Evolutionary conservation across 225 moss, liverwort and hornwort genomes (phyloP).

Genomic region (Climacium dendroides): DNA sequence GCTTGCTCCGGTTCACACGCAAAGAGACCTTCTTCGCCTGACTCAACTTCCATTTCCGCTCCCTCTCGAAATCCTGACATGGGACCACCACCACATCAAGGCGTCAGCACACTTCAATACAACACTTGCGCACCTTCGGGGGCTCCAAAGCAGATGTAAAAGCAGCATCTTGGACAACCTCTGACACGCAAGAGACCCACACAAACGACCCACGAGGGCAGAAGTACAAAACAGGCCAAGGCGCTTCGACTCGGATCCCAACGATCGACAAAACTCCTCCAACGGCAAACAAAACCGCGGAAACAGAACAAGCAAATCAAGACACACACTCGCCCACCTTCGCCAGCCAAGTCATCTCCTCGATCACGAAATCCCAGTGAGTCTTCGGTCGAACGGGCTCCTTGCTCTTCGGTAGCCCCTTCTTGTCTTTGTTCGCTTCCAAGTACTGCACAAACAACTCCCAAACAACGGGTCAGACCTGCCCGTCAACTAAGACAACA

Average conservation of each 20-base stretch:
- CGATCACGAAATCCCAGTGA: slow-evolving; percentile 97
- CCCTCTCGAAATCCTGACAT: slow-evolving; percentile 96
- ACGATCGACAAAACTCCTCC: background rate
- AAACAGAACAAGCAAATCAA: background rate
- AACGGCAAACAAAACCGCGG: background rate
- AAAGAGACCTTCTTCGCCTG: slow-evolving; percentile 93
- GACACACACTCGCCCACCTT: slow-evolving; percentile 50
- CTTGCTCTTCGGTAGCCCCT: slow-evolving; percentile 69
- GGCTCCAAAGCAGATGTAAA: background rate
- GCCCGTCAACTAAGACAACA: background rate
- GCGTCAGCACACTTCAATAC: background rate
- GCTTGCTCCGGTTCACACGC: slow-evolving; percentile 83
- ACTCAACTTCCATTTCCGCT: slow-evolving; percentile 94
- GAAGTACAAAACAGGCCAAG: background rate
- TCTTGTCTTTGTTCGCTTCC: slow-evolving; percentile 53
- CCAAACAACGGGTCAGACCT: background rate
- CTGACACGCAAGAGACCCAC: background rate
- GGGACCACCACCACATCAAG: background rate
- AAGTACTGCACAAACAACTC: slow-evolving; percentile 16
- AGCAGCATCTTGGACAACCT: background rate
- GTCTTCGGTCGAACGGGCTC: slow-evolving; percentile 79
- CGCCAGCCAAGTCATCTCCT: slow-evolving; percentile 97
- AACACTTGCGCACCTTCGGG: background rate
- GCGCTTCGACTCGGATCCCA: background rate
- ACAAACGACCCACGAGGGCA: background rate